phyloP scores from a whole-genome alignment of 2,329 filamentous ascomycete species.

The Xylaria sp. region DNA sequence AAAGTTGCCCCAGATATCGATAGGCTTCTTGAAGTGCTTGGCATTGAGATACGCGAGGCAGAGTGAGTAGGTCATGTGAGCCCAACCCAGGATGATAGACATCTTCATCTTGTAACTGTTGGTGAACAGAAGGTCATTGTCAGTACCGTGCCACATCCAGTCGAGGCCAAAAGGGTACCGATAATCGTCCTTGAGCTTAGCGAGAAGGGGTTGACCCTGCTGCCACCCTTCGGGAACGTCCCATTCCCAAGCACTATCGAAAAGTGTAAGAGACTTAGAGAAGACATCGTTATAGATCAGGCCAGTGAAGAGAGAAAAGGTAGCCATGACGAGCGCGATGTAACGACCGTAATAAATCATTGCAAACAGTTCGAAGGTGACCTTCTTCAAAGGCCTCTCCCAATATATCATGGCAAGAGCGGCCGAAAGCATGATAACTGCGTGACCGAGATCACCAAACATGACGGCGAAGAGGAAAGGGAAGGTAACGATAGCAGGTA shows the following conservation, averaged over 20 bases:
- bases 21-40: constrained; percentile 90
- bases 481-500: constrained; percentile 96
- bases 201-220: constrained; percentile 71
- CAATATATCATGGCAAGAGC: constrained; percentile 95
- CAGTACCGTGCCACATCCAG: constrained; percentile 95
- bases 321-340: constrained; percentile 97
- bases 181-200: constrained; percentile 75
- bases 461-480: constrained; percentile 99
- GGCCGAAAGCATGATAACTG: constrained; percentile 85
- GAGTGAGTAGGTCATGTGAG: constrained; percentile 98
- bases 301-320: constrained; percentile 97
- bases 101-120: constrained; percentile 99
- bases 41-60: constrained; percentile 94
- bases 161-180: constrained; percentile 96
- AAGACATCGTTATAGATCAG: constrained; percentile 98
- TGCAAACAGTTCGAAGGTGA: constrained; percentile 90
- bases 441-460: constrained; percentile 98
- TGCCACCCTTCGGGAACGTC: constrained; percentile 73
- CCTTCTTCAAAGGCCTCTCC: constrained; percentile 93
- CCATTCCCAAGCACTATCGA: constrained; percentile 91
- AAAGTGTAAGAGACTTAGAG: constrained; percentile 90
- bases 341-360: constrained; percentile 99
- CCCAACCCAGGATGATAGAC: constrained; percentile 96
- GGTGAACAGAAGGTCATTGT: constrained; percentile 93
- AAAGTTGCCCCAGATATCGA: constrained; percentile 98